Evolutionary conservation across 208 protist species (phyloP), one percentile per base, ranked within the genome.

Genomic region (Vickermania ingenoplastis): DNA sequence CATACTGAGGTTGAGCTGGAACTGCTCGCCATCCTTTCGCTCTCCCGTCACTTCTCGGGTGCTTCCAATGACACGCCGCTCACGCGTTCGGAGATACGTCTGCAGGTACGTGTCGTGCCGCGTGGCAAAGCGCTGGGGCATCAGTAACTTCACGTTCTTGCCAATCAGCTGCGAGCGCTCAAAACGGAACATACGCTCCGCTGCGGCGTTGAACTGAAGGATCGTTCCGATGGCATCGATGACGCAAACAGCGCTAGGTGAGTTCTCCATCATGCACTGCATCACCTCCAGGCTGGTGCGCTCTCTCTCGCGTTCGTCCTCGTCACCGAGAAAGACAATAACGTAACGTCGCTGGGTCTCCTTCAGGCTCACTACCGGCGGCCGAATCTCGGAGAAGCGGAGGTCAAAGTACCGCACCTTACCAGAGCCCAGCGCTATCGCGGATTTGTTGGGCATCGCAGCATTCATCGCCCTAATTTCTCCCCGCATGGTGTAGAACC

Each of bases 171-270:
- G 49, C 31, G 31, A 7, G 14, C 36, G 21, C 2, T 57, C 31
- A 41, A 66, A 64, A 28, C 22, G 11, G 29, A 64, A 71, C 50
- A 71, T 45, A 23, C 52, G 51, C 59, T 65, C 57, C 50, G 65
- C 65, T 23, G 53, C 59, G 21, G 51, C 31, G 25, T 58, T 66
- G 41, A 71, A 71, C 36, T 54, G 36, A 24, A 54, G 13, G 11
- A 71, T 51, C 7, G 41, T 59, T 5, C 65, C 57, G 2, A 4
- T 27, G 4, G 52, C 23, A 30, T 71, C 65, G 25, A 64, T 59
- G n/a, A 60, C 65, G 7, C 63, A 45, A 22, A 65, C 28, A 11
- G 65, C 57, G 27, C 14, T 48, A 3, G 59, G 65, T 23, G 14
- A 31, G 21, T 31, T 26, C 31, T 71, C 65, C 7, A 71, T 14